A percentile compares a stretch with the other conserved stretches of the same genome.
These are phyloP conservation scores for Pyrus bretschneideri DNA, from an alignment of 306 rosid species.

Conservation along the genomic window DNA sequence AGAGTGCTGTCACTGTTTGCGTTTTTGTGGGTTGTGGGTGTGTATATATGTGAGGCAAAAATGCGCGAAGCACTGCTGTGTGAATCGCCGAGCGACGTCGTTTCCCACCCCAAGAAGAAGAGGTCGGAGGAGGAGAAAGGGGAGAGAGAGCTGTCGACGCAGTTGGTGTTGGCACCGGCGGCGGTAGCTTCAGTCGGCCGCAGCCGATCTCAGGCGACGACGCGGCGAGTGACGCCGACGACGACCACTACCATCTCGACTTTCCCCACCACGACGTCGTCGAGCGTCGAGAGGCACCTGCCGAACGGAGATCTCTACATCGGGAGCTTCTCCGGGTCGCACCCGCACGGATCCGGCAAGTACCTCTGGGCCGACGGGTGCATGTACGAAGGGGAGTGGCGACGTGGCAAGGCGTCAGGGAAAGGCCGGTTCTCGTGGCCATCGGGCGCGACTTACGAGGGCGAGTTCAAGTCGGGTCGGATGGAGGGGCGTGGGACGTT, in stretches of 20 bases:
- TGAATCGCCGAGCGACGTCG: constrained; percentile 26
- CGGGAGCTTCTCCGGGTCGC: constrained; percentile 62
- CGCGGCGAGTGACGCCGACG: constrained; percentile 66
- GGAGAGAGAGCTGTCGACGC: constrained; percentile 13
- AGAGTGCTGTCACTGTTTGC: background rate
- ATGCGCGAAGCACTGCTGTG: constrained; percentile 58
- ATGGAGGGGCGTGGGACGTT: constrained; percentile 85
- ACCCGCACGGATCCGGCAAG: constrained; percentile 83
- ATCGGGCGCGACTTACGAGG: constrained; percentile 84
- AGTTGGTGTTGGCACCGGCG: constrained; percentile 22
- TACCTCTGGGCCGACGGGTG: constrained; percentile 90
- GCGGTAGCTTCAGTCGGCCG: constrained; percentile 19
- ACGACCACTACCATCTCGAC: background rate
- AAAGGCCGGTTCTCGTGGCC: constrained; percentile 96
- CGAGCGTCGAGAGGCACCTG: constrained; percentile 33
- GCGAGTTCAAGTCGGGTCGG: constrained; percentile 85
- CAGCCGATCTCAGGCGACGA: constrained; percentile 53
- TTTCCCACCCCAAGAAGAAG: constrained; percentile 43
- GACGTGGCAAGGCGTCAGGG: constrained; percentile 79
- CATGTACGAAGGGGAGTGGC: constrained; percentile 93
- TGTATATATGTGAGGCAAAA: constrained; percentile 32
- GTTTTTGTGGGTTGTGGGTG: background rate
- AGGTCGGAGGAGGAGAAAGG: constrained; percentile 26
- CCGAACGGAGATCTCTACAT: constrained; percentile 86
- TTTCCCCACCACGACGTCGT: background rate